Evolutionary conservation across 176 grass and related monocot genomes (phyloP).

Genomic region (Oryza brachyantha): DNA sequence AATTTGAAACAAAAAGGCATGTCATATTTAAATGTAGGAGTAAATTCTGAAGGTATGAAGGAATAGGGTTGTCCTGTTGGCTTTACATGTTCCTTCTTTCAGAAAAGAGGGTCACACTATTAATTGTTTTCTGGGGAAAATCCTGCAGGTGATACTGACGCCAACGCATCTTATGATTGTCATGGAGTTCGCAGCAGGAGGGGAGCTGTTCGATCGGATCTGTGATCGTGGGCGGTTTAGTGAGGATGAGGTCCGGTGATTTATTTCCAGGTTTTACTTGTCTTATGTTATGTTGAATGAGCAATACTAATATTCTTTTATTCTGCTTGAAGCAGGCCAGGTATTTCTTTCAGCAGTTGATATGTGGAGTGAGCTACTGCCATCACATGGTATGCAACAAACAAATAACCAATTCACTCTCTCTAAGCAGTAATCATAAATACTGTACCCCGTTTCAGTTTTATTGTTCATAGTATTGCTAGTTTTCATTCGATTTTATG

Average conservation of each 20-base stretch:
- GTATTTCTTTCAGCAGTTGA: conserved; percentile 94
- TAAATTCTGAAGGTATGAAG: neutral
- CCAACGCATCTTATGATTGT: conserved; percentile 84
- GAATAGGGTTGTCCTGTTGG: conserved; percentile 16
- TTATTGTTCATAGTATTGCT: neutral
- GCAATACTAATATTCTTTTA: conserved; percentile 6
- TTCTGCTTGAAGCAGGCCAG: conserved; percentile 62
- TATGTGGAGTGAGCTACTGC: conserved; percentile 91
- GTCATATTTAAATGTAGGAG: neutral
- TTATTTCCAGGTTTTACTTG: conserved; percentile 24
- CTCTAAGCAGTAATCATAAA: conserved; percentile 6
- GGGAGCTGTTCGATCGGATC: conserved; percentile 88
- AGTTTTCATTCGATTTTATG: conserved; percentile 1
- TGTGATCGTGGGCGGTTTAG: conserved; percentile 82
- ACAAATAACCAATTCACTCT: neutral
- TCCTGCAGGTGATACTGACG: conserved; percentile 75
- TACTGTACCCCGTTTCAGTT: neutral
- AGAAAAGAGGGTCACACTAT: neutral
- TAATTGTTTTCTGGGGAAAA: conserved; percentile 7
- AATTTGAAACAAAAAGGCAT: neutral
- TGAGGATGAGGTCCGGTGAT: conserved; percentile 82
- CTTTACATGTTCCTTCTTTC: neutral
- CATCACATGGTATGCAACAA: conserved; percentile 64
- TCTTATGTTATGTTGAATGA: conserved; percentile 1
- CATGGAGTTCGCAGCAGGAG: conserved; percentile 91